Percentiles rank a stretch among this genome's conserved stretches.
phyloP scores from a whole-genome alignment of 129 eudicot genomes.

The Oenanthe sinensis region DNA sequence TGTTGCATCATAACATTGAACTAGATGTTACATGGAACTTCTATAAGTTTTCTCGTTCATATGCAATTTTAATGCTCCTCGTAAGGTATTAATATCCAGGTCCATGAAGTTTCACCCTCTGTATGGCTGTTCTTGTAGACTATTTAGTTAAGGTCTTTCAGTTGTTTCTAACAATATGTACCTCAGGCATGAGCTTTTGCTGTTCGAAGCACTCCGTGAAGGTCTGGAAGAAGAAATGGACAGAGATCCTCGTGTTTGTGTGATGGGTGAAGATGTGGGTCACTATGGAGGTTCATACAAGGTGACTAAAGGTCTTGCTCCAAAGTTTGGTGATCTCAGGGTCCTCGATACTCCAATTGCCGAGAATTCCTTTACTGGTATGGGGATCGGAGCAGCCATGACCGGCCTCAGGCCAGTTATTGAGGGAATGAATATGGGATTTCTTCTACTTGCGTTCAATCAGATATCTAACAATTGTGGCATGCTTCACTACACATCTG shows the following conservation, averaged over 20 bases:
- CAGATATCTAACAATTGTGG: slow-evolving; percentile 98
- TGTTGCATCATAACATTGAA: neutral
- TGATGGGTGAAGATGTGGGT: slow-evolving; percentile 98
- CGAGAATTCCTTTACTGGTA: slow-evolving; percentile 88
- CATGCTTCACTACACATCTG: slow-evolving; percentile 98
- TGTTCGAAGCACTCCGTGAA: slow-evolving; percentile 96
- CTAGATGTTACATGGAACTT: neutral
- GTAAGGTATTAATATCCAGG: neutral
- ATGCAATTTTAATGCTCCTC: neutral
- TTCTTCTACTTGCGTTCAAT: slow-evolving; percentile 85
- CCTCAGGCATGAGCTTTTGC: slow-evolving; percentile 84
- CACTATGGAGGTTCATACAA: slow-evolving; percentile 98
- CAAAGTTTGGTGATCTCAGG: slow-evolving; percentile 76
- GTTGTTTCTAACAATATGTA: neutral
- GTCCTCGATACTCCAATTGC: slow-evolving; percentile 97
- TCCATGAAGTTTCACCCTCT: neutral
- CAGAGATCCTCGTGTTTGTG: slow-evolving; percentile 75
- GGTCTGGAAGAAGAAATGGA: slow-evolving; percentile 98
- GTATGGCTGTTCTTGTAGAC: neutral
- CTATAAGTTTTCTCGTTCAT: neutral
- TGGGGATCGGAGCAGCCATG: slow-evolving; percentile 99
- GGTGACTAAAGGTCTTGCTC: slow-evolving; percentile 86
- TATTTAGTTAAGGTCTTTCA: neutral
- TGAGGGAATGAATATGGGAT: slow-evolving; percentile 99
- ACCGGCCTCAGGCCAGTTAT: slow-evolving; percentile 76